phyloP scores from a whole-genome alignment of 2,329 filamentous ascomycete genomes.

The Colletotrichum trifolii region DNA sequence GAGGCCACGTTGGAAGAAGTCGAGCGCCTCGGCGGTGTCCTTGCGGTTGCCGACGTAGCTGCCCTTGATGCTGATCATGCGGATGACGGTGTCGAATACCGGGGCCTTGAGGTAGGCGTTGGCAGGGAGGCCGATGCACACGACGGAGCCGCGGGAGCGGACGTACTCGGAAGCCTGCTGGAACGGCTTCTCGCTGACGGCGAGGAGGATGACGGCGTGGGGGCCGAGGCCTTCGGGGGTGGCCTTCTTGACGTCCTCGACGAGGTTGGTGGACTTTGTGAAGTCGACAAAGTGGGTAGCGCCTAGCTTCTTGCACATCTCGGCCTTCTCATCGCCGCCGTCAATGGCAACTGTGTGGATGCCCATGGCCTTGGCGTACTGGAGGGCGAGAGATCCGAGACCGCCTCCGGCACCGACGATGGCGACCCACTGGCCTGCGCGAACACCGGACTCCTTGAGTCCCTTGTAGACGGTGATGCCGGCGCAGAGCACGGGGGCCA shows the following conservation, averaged over 20 bases:
- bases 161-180: constrained; percentile 93
- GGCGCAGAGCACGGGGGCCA: constrained; percentile 85
- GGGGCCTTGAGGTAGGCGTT: constrained; percentile 83
- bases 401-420: constrained; percentile 90
- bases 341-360: constrained; percentile 85
- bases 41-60: constrained; percentile 94
- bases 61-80: constrained; percentile 93
- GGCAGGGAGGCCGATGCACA: constrained; percentile 90
- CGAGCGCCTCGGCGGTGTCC: constrained; percentile 88
- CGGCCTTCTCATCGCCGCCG: constrained; percentile 81
- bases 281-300: constrained; percentile 85
- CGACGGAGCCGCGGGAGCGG: constrained; percentile 81
- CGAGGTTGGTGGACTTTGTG: constrained; percentile 77
- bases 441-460: constrained; percentile 83
- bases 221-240: constrained; percentile 86
- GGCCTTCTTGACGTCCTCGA: constrained; percentile 84
- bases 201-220: constrained; percentile 87
- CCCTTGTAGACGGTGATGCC: constrained; percentile 92
- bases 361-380: constrained; percentile 94
- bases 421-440: constrained; percentile 81
- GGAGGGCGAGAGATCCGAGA: constrained; percentile 81
- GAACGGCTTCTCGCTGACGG: constrained; percentile 91
- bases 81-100: constrained; percentile 88
- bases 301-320: constrained; percentile 77
- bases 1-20: constrained; percentile 86